A percentile compares a stretch with the other conserved stretches of the same genome.
Evolutionary conservation across 1,284 basidiomycete species (phyloP).

Genomic region (Papiliotrema nemorosa): DNA sequence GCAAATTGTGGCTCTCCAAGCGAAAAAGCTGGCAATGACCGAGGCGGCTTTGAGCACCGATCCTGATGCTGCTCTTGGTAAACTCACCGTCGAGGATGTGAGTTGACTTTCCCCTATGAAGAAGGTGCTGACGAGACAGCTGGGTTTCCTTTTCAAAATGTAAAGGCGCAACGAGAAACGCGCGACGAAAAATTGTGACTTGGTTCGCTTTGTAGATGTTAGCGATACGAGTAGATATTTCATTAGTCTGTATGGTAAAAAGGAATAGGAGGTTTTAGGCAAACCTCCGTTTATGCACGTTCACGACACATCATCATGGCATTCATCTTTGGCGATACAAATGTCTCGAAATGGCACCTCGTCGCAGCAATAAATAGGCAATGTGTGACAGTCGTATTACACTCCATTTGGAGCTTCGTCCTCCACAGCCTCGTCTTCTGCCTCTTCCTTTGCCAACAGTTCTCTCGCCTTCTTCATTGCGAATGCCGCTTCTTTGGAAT

Average conservation of each 20-base stretch:
- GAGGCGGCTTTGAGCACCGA: slow-evolving; percentile 33
- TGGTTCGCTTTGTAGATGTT: too few species aligned
- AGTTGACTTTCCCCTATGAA: slow-evolving; percentile 56
- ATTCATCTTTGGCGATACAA: too few species aligned
- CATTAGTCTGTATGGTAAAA: too few species aligned
- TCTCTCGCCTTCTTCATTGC: slow-evolving; percentile 67
- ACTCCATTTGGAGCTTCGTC: too few species aligned
- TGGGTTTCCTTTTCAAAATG: slow-evolving; percentile 72
- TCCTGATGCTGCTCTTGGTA: slow-evolving; percentile 66
- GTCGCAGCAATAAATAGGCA: too few species aligned
- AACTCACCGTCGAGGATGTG: slow-evolving; percentile 82
- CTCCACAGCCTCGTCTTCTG: slow-evolving; percentile 15
- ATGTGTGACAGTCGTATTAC: too few species aligned
- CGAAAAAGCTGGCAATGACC: slow-evolving; percentile 54
- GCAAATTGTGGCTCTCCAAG: slow-evolving; percentile 73
- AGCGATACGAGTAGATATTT: too few species aligned
- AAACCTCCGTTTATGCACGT: too few species aligned
- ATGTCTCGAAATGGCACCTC: too few species aligned
- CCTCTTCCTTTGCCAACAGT: slow-evolving; percentile 35
- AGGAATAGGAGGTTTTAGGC: too few species aligned
- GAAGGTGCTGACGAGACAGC: slow-evolving; percentile 47
- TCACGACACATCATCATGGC: too few species aligned
- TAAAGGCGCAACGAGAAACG: slow-evolving; percentile 15
- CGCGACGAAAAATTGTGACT: too few species aligned
- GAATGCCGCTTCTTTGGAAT: slow-evolving; percentile 79